phyloP scores from a whole-genome alignment of 192 early-diverging fungal genomes.

The Phlyctochytrium arcticum region DNA sequence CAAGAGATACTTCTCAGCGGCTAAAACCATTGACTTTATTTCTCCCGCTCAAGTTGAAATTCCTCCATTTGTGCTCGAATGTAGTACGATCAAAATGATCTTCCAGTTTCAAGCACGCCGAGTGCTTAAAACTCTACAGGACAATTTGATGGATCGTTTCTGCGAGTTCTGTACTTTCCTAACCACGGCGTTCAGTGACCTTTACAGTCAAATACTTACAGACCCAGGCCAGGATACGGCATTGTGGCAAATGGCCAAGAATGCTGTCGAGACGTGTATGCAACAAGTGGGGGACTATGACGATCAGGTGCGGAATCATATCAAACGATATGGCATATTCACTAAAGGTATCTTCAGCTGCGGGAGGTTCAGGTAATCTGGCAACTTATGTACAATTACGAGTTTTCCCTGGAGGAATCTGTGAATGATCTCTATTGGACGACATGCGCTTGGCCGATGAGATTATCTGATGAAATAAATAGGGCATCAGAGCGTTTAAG shows the following conservation, averaged over 20 bases:
- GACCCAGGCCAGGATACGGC: slow-evolving; percentile 35
- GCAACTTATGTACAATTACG: slow-evolving; percentile 35
- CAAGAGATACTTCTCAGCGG: background rate
- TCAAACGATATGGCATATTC: slow-evolving; percentile 2
- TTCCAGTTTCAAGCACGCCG: background rate
- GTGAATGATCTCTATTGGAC: slow-evolving; percentile 34
- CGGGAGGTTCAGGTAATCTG: slow-evolving; percentile 28
- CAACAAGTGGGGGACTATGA: slow-evolving; percentile 22
- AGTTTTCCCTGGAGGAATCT: slow-evolving; percentile 23
- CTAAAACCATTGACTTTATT: background rate
- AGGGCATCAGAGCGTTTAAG: slow-evolving; percentile 17
- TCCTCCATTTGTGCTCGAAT: slow-evolving; percentile 30
- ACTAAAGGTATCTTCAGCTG: slow-evolving; percentile 9
- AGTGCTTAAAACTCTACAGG: slow-evolving; percentile 3
- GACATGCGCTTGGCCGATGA: slow-evolving; percentile 33
- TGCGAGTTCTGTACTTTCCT: slow-evolving; percentile 10
- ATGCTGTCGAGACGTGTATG: slow-evolving; percentile 25
- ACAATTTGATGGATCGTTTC: slow-evolving; percentile 6
- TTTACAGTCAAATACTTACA: slow-evolving; percentile 25
- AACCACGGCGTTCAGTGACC: slow-evolving; percentile 14
- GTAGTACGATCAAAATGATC: slow-evolving; percentile 24
- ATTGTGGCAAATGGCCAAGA: slow-evolving; percentile 28
- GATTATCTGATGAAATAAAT: slow-evolving; percentile 21
- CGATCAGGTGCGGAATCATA: slow-evolving; percentile 15
- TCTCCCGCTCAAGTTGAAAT: slow-evolving; percentile 15